These are phyloP conservation scores for Calocera cornea DNA, from an alignment of 768 basidiomycete genomes.

Conservation along the genomic window DNA sequence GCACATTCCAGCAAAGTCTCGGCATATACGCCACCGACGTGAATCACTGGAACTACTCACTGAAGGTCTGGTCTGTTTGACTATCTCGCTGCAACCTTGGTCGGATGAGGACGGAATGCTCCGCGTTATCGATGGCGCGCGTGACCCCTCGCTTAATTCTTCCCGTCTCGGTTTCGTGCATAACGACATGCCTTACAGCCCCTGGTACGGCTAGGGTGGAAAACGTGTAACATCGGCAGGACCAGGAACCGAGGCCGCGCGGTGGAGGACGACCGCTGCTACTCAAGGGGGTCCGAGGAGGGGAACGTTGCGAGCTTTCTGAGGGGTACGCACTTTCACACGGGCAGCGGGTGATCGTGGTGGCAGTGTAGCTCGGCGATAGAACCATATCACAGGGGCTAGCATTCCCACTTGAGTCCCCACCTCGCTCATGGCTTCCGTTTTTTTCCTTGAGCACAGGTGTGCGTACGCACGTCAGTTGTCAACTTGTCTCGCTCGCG, in stretches of 20 bases:
- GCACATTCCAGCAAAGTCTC: too few species aligned
- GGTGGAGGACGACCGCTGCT: neutral
- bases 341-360: too few species aligned
- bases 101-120: too few species aligned
- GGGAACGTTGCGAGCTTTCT: too few species aligned
- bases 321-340: too few species aligned
- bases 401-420: neutral
- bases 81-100: too few species aligned
- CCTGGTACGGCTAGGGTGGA: neutral
- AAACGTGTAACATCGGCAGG: neutral
- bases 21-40: too few species aligned
- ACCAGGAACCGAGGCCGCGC: neutral
- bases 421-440: neutral
- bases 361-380: neutral
- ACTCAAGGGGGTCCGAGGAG: neutral
- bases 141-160: neutral
- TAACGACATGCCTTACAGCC: neutral
- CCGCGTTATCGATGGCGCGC: too few species aligned
- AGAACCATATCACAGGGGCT: neutral
- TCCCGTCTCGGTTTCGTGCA: neutral
- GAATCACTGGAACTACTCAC: too few species aligned
- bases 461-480: neutral
- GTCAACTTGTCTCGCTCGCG: neutral
- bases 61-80: too few species aligned
- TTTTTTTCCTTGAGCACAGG: slow-evolving; percentile 1